Evolutionary conservation across 2,329 filamentous ascomycete species (phyloP).

Genomic region (Ceratocystis albifundus): DNA sequence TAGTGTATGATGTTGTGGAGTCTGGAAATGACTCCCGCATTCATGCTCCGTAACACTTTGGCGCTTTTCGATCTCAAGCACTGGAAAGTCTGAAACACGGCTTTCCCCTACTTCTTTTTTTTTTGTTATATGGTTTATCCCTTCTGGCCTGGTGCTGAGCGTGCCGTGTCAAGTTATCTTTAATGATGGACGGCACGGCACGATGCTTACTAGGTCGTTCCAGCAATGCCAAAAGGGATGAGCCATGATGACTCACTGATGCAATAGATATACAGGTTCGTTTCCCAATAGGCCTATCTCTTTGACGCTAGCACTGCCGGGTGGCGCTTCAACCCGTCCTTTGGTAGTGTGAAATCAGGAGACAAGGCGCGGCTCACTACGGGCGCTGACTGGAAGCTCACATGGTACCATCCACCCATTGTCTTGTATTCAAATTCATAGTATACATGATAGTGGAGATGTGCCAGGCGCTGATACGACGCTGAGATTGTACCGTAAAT

Average conservation of each 20-base stretch:
- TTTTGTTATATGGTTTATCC: slow-evolving; percentile 1
- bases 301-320: neutral
- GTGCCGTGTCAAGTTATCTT: neutral
- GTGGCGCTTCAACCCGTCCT: slow-evolving; percentile 1
- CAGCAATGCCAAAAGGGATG: neutral
- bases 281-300: slow-evolving; percentile 20
- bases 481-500: slow-evolving; percentile 95
- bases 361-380: slow-evolving; percentile 58
- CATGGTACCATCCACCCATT: slow-evolving; percentile 15
- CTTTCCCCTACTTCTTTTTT: neutral
- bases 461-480: slow-evolving; percentile 37
- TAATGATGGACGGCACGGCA: slow-evolving; percentile 4
- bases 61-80: neutral
- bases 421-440: neutral
- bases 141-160: neutral
- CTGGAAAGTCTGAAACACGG: slow-evolving; percentile 9
- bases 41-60: neutral
- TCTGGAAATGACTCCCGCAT: neutral
- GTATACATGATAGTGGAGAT: slow-evolving; percentile 14
- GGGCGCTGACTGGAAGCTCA: slow-evolving; percentile 50
- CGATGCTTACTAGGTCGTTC: neutral
- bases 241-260: slow-evolving; percentile 12
- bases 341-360: slow-evolving; percentile 10
- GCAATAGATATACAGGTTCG: slow-evolving; percentile 21
- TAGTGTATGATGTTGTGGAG: neutral